Base-by-base conservation (phyloP, 257 asterid genomes). In the Plantago major region DNA sequence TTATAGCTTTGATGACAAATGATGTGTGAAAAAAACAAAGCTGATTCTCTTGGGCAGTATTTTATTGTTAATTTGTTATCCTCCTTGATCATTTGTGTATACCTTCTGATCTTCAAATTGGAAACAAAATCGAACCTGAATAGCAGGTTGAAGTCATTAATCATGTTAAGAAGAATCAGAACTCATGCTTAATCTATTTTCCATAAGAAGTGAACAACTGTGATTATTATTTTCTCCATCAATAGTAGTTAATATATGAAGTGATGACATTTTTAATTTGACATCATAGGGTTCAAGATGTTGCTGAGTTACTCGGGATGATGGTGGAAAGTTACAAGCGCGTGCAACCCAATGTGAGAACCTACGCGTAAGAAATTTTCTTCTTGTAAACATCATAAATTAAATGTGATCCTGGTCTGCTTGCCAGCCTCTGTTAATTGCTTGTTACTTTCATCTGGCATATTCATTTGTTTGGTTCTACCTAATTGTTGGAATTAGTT, bases 281-380 rank as follows among this genome's bases (percentile, higher is more conserved):
- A 59, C 42, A 56, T 75, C 71, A 51, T 73, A 89, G 97, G 90
- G 96, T 92, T 73, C 97, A 92, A 80, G 99, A 92, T 78, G 99
- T 92, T 74, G 99, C 97, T 26, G 99, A 92, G 76, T 78, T 92
- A 66, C 89, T 89, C 42, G 99, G 99, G 63, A 92, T 92, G 99
- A 89, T 92, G 99, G 95, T 92, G 72, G 97, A 92, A 80, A 94
- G 86, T 77, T 74, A 89, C 79, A 85, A 80, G 72, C 91, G 95
- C 62, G 71, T 92, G 82, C 99, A 86, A 84, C 99, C 99, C 76
- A 89, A 92, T 74, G 78, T 89, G 89, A 92, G 88, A 84, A 92
- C 99, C 76, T 84, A 92, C 72, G 89, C 89, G 99, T 92, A 89
- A 84, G 99, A 68, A 55, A n/a, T 63, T 75, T 66, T 71, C 71